These are phyloP conservation scores for Thyridium curvatum DNA, from an alignment of 2,329 filamentous ascomycete species.

Conservation along the genomic window DNA sequence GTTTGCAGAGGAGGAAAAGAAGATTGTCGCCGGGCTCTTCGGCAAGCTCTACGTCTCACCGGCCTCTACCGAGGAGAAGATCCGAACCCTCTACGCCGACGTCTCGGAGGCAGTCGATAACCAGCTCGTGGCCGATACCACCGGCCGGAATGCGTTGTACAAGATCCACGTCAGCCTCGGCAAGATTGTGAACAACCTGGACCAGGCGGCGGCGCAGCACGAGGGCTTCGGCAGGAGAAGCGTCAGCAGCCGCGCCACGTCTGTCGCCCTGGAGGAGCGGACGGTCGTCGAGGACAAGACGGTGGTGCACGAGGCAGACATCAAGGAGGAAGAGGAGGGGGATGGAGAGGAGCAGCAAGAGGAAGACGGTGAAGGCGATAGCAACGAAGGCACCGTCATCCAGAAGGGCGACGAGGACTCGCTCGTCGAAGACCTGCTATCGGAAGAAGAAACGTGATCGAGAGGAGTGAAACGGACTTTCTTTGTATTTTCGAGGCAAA, in stretches of 20 bases:
- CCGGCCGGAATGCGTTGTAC: constrained; percentile 57
- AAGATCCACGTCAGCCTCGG: constrained; percentile 62
- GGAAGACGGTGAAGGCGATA: constrained; percentile 16
- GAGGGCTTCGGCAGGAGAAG: constrained; percentile 26
- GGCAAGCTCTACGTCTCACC: constrained; percentile 77
- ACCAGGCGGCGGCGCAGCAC: constrained; percentile 24
- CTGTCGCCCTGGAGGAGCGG: constrained; percentile 24
- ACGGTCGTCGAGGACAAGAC: constrained; percentile 29
- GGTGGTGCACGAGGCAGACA: constrained; percentile 32
- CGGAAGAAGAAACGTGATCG: constrained; percentile 28
- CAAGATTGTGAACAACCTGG: constrained; percentile 59
- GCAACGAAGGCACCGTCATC: constrained; percentile 15
- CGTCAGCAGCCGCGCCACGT: constrained; percentile 34
- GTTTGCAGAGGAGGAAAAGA: constrained; percentile 72
- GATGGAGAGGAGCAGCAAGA: constrained; percentile 20
- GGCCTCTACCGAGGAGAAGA: constrained; percentile 51
- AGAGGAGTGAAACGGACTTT: constrained; percentile 8
- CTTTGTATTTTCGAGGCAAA: constrained; percentile 1
- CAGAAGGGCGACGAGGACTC: constrained; percentile 21
- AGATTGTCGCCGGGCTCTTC: constrained; percentile 69
- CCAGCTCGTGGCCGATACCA: constrained; percentile 52
- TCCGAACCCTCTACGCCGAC: constrained; percentile 51
- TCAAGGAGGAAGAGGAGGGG: constrained; percentile 43
- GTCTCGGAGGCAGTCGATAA: constrained; percentile 58
- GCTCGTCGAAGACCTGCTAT: constrained; percentile 31